A percentile compares a stretch with the other conserved stretches of the same genome.
Conservation (phyloP, 495 filamentous ascomycete genomes). For the Neurospora sp. region DNA sequence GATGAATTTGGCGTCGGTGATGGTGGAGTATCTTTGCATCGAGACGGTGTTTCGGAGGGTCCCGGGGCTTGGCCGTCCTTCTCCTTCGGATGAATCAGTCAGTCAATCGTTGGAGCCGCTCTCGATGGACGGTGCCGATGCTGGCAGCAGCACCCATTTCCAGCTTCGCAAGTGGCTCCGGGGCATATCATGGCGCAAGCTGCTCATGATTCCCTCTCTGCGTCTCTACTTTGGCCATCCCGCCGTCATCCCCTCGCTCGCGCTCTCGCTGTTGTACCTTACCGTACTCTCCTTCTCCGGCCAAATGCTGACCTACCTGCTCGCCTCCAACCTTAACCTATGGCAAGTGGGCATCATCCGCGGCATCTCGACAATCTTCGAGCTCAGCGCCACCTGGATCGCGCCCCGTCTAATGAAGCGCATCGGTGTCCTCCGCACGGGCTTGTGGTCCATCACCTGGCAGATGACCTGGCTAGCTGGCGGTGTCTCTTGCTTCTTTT, state of each 20-base stretch:
- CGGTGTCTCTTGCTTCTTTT: constrained; percentile 35
- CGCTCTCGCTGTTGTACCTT: constrained; percentile 46
- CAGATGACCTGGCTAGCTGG: constrained; percentile 43
- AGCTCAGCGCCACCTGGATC: constrained; percentile 41
- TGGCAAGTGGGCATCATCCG: constrained; percentile 31
- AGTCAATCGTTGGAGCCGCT: not conserved
- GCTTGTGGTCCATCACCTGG: constrained; percentile 57
- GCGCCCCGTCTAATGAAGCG: constrained; percentile 40
- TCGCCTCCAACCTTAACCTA: constrained; percentile 28
- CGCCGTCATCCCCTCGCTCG: constrained; percentile 45
- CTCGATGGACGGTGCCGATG: not conserved
- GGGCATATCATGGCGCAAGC: not conserved
- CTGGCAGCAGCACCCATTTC: not conserved
- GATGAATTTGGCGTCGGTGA: constrained; percentile 33
- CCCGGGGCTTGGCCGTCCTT: not conserved
- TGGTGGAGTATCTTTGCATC: constrained; percentile 50
- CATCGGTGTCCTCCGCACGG: constrained; percentile 48
- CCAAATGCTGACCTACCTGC: constrained; percentile 52
- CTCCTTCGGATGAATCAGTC: not conserved
- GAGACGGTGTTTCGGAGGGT: constrained; percentile 27
- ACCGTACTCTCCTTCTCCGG: constrained; percentile 49
- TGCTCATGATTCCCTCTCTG: constrained; percentile 8
- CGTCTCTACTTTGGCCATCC: constrained; percentile 33
- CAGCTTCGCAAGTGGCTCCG: not conserved
- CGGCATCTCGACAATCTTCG: constrained; percentile 28